Evolutionary conservation across 1,284 basidiomycete species (phyloP).

Genomic region (Sporisorium scitamineum): DNA sequence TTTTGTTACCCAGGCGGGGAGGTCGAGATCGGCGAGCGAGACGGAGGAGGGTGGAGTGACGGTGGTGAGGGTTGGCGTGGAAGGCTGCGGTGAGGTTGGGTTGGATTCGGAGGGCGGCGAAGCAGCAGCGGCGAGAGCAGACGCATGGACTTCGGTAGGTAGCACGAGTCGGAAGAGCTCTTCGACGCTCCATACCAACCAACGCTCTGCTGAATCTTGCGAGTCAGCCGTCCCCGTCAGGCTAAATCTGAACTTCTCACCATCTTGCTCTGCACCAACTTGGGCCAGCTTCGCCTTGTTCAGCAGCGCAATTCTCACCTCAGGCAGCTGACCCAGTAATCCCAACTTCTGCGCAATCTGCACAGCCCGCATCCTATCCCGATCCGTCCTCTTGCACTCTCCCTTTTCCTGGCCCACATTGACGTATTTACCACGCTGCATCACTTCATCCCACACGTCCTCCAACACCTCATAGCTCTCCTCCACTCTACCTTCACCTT

Average conservation of each 20-base stretch:
- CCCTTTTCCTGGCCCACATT: constrained; percentile 22
- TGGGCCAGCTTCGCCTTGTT: constrained; percentile 10
- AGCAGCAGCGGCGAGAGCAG: constrained; percentile 22
- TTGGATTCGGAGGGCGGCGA: neutral
- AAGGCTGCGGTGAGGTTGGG: neutral
- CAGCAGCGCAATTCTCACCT: constrained; percentile 35
- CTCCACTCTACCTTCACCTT: constrained; percentile 51
- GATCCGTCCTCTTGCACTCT: constrained; percentile 22
- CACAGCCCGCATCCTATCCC: constrained; percentile 61
- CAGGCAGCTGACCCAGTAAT: constrained; percentile 52
- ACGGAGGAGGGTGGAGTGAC: constrained; percentile 37
- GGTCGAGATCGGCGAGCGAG: constrained; percentile 62
- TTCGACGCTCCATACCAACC: constrained; percentile 69
- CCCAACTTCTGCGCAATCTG: constrained; percentile 64
- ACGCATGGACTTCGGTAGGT: constrained; percentile 32
- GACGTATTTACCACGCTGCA: constrained; percentile 27
- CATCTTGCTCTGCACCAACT: constrained; percentile 2
- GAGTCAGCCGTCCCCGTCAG: constrained; percentile 40
- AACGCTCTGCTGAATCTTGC: constrained; percentile 58
- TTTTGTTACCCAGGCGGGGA: constrained; percentile 66
- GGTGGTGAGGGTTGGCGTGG: constrained; percentile 4
- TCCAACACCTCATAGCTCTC: constrained; percentile 52
- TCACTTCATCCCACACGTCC: constrained; percentile 62
- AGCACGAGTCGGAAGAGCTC: constrained; percentile 60
- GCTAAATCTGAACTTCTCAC: constrained; percentile 23